Base-by-base conservation (phyloP, 1,284 basidiomycete genomes). In the Cutaneotrichosporon sp. region DNA sequence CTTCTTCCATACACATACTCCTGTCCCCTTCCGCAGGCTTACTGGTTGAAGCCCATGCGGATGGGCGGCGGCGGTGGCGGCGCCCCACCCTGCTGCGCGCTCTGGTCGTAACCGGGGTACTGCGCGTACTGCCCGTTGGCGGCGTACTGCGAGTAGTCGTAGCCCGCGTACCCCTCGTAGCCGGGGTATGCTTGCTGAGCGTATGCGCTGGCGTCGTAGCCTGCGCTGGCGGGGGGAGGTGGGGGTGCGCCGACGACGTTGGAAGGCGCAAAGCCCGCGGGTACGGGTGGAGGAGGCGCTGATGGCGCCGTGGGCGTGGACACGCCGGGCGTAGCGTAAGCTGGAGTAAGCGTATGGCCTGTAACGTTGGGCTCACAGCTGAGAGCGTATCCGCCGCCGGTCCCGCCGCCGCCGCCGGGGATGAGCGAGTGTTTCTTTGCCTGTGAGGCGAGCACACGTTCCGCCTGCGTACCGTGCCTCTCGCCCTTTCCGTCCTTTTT, bases 401-500 rank as follows among this genome's bases (percentile, higher is more conserved):
- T 56, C 14, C 57, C 59, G 35, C 64, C 46, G 68, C 39, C 42
- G 26, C 42, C 43, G 13, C 43, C 43, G 5, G 33, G 43, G 9
- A 45, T 12, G 30, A 23, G 67, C 18, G 64, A 56, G 50, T 68
- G 62, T 61, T 72, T 75, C 64, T 91, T 83, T 37, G 96, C 94
- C 75, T 97, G 92, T 2, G 90, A 85, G 2, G 94, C 92, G 60
- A 98, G 83, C 42, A 97, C 81, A 56, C 94, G 85, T 76, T 98
- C 94, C 2, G 96, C 93, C 18, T 88, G 80, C 4, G 93, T 96
- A 35, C 94, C 96, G 68, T 98, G 96, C 15, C 93, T 83, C 74
- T 98, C 94, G 56, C 93, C 92, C 74, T 97, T 97, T 51, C 90
- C 90, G 66, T 98, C 96, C 78, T 97, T 97, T 76, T 97, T 97